Evolutionary conservation across 495 filamentous ascomycete species (phyloP).

Genomic region (Chaetomium tenue): DNA sequence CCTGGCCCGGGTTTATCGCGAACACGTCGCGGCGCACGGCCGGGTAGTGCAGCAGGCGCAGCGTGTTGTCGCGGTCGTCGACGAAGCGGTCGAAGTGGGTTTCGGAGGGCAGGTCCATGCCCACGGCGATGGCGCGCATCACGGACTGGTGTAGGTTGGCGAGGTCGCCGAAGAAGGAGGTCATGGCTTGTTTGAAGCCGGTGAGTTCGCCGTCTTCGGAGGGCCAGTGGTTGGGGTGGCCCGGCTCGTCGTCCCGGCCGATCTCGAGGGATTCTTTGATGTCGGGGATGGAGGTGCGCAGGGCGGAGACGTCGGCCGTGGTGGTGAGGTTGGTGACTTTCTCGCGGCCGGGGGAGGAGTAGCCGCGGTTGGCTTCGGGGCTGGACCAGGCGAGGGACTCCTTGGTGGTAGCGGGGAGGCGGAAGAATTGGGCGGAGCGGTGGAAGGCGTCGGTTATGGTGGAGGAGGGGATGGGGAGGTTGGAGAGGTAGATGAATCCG

Average conservation of each 20-base stretch:
- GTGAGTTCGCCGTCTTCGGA: constrained; percentile 55
- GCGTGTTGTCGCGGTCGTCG: constrained; percentile 73
- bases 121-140: constrained; percentile 86
- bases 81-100: constrained; percentile 76
- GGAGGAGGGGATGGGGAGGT: constrained; percentile 65
- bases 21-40: constrained; percentile 67
- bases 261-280: constrained; percentile 85
- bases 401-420: constrained; percentile 66
- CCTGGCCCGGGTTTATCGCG: constrained; percentile 64
- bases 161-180: constrained; percentile 67
- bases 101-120: constrained; percentile 66
- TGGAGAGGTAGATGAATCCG: constrained; percentile 87
- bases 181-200: constrained; percentile 70
- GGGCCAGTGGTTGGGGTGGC: constrained; percentile 80
- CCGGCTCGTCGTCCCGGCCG: constrained; percentile 67
- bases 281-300: constrained; percentile 64
- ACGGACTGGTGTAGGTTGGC: constrained; percentile 72
- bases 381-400: constrained; percentile 67
- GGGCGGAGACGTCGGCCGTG: constrained; percentile 55
- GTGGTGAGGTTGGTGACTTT: constrained; percentile 65
- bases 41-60: constrained; percentile 89
- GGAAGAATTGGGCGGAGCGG: constrained; percentile 75
- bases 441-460: constrained; percentile 63
- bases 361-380: constrained; percentile 74
- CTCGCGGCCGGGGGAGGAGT: constrained; percentile 71